A percentile compares a stretch with the other conserved stretches of the same genome.
Evolutionary conservation across 1,284 basidiomycete genomes (phyloP).

Genomic region (Moesziomyces globuligerus): DNA sequence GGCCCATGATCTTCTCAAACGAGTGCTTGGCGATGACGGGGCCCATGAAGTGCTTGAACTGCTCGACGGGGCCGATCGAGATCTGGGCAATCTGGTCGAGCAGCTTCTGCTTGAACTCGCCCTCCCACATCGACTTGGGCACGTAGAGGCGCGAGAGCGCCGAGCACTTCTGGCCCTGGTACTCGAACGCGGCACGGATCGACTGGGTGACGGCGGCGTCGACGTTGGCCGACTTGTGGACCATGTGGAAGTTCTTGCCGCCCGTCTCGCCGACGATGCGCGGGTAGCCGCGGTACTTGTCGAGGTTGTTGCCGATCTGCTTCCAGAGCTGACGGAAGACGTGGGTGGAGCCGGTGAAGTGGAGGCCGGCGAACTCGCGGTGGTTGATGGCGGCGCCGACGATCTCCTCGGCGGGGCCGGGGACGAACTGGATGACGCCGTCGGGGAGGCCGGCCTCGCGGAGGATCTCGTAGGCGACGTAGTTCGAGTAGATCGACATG

Average conservation of each 20-base stretch:
- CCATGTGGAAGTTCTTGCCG: constrained; percentile 97
- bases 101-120: constrained; percentile 85
- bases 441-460: constrained; percentile 92
- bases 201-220: constrained; percentile 87
- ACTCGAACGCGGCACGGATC: constrained; percentile 92
- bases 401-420: constrained; percentile 69
- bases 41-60: constrained; percentile 89
- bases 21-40: constrained; percentile 90
- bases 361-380: constrained; percentile 84
- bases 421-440: constrained; percentile 96
- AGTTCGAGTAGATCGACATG: constrained; percentile 93
- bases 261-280: constrained; percentile 92
- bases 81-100: constrained; percentile 82
- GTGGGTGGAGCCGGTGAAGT: constrained; percentile 96
- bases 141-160: constrained; percentile 93
- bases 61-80: constrained; percentile 80
- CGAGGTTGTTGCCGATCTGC: constrained; percentile 82
- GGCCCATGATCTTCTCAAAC: constrained; percentile 86
- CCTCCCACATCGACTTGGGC: constrained; percentile 83
- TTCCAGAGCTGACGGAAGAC: constrained; percentile 93
- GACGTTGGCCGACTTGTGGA: constrained; percentile 87
- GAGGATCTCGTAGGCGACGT: constrained; percentile 89
- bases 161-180: constrained; percentile 98
- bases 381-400: constrained; percentile 72
- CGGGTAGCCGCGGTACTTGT: constrained; percentile 82